phyloP scores from a whole-genome alignment of 2,329 filamentous ascomycete species.

The Ophiostoma fasciatum region DNA sequence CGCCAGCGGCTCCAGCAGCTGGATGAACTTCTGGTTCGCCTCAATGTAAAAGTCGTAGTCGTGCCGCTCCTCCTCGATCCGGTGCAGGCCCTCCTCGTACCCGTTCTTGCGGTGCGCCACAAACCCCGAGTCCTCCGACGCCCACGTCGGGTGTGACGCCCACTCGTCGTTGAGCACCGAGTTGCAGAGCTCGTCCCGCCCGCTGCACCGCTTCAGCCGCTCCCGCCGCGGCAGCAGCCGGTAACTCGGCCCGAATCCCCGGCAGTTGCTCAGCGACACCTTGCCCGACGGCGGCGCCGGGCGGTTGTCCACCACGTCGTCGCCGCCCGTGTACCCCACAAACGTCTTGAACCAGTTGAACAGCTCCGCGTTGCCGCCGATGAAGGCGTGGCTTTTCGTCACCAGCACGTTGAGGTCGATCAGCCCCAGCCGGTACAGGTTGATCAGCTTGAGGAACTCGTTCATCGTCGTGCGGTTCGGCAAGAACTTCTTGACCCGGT shows the following conservation, averaged over 20 bases:
- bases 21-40: constrained; percentile 84
- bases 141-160: constrained; percentile 98
- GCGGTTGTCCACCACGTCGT: constrained; percentile 65
- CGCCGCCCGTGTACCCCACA: constrained; percentile 60
- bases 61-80: constrained; percentile 95
- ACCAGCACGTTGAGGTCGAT: constrained; percentile 76
- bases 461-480: constrained; percentile 84
- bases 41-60: constrained; percentile 99
- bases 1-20: constrained; percentile 85
- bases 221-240: constrained; percentile 77
- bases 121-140: constrained; percentile 93
- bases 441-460: constrained; percentile 94
- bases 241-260: constrained; percentile 91
- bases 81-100: constrained; percentile 84
- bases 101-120: constrained; percentile 95
- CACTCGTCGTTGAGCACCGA: constrained; percentile 93
- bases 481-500: constrained; percentile 91
- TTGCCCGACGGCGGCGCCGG: constrained; percentile 62
- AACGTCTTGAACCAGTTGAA: constrained; percentile 79
- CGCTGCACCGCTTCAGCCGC: constrained; percentile 80
- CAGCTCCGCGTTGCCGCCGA: constrained; percentile 79
- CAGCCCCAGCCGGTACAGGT: constrained; percentile 83
- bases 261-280: constrained; percentile 89
- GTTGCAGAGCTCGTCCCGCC: constrained; percentile 86
- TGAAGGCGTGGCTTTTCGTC: constrained; percentile 70